Base-by-base conservation (phyloP, 176 grass and related monocot species). In the Phragmites australis region DNA sequence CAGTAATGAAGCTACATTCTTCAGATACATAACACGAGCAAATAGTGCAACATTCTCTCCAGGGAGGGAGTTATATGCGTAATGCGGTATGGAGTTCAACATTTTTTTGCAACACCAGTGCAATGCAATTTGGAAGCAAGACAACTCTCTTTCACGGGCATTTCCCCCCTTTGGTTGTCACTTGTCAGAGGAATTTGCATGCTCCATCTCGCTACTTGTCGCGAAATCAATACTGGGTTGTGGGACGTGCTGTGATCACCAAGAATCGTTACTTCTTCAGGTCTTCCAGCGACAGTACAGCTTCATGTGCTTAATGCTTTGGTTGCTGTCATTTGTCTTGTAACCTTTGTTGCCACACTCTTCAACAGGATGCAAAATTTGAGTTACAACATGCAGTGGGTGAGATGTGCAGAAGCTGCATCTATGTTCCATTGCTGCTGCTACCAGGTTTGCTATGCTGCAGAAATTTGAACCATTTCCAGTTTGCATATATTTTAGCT, bases 391-490 rank as follows among this genome's bases (percentile, higher is more conserved):
- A 78, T 46, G n/a, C 31, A 61, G 32, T 41, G 10, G 9, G 15
- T 63, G 66, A 71, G 68, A 72, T 74, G 34, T 55, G 48, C 22
- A 27, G 26, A 6, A 56, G 2, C 2, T 55, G 45, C 57, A 45
- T 76, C 66, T 84, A 81, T 65, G 43, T 65, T 39, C 57, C 13
- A 37, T 21, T 37, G 29, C 68, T 73, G 23, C 65, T 25, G 29
- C 53, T 55, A 76, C 21, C 78, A 68, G 54, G 61, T 82, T 88
- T 87, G 44, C 72, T 64, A 40, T 49, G 32, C 19, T 86, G 87
- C 56, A 95, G 65, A 82, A 95, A 95, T 70, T 91, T 90, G 73
- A 99, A 99, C 84, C 90, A 95, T 84, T 88, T 88, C 96, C 96
- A 90, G 81, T 99, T 99, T 89, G 90, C 83, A 66, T 93, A 99